Conservation (phyloP, 2,329 filamentous ascomycete species). For the Penicillium capsulatum region DNA sequence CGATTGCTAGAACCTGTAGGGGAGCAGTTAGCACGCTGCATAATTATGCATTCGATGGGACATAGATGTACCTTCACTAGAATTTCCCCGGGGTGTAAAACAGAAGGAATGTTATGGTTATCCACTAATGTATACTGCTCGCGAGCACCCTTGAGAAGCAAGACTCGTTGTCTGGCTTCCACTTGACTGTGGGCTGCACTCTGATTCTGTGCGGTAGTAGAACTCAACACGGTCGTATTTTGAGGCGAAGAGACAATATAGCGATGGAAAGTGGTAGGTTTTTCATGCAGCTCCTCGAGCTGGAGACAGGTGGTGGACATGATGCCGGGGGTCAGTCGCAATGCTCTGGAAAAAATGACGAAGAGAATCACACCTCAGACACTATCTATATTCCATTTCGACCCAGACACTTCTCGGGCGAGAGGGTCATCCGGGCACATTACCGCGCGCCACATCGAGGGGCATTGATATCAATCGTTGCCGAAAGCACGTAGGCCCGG, state of each 20-base stretch:
- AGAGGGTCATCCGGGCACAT: constrained; percentile 14
- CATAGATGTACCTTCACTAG: constrained; percentile 57
- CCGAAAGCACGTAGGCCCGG: constrained; percentile 15
- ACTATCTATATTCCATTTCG: constrained; percentile 15
- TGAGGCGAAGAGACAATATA: constrained; percentile 5
- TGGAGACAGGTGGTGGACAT: constrained; percentile 26
- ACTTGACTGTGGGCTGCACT: constrained; percentile 2
- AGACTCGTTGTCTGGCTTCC: constrained; percentile 41
- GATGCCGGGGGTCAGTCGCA: constrained; percentile 19
- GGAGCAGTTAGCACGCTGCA: constrained; percentile 8
- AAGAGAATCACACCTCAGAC: no score
- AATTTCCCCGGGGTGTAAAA: constrained; percentile 51
- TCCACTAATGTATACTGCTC: constrained; percentile 49
- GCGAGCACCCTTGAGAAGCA: constrained; percentile 50
- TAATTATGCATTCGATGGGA: not conserved
- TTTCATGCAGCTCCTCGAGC: constrained; percentile 15
- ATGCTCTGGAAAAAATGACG: no score
- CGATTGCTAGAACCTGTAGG: constrained; percentile 54
- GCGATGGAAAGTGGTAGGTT: constrained; percentile 15
- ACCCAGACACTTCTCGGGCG: constrained; percentile 19
- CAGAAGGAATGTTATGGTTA: constrained; percentile 46
- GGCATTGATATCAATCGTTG: constrained; percentile 16
- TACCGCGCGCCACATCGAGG: constrained; percentile 11
- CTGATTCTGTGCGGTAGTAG: constrained; percentile 1
- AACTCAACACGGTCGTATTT: constrained; percentile 1